A percentile compares a stretch with the other conserved stretches of the same genome.
These are phyloP conservation scores for Paratinospora sagittata DNA, from an alignment of 164 flowering plant species.

Conservation along the genomic window DNA sequence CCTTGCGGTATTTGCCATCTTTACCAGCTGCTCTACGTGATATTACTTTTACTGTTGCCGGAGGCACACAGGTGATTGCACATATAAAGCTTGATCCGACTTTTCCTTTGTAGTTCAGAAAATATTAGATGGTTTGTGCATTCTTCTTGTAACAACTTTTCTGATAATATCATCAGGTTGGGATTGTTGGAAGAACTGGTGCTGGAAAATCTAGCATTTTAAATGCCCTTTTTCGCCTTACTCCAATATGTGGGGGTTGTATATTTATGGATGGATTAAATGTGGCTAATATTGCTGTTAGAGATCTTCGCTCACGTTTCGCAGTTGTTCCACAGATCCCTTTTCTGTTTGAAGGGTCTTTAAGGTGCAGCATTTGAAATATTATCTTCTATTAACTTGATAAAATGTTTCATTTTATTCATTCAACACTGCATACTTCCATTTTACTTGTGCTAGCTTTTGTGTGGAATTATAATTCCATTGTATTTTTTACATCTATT, in stretches of 20 bases:
- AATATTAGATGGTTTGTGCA: not conserved
- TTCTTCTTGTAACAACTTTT: not conserved
- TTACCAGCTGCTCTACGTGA: conserved; percentile 62
- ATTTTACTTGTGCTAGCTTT: not conserved
- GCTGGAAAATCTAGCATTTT: conserved; percentile 96
- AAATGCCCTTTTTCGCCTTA: conserved; percentile 87
- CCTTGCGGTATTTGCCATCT: conserved; percentile 71
- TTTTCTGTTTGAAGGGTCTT: conserved; percentile 79
- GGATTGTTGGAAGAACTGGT: conserved; percentile 95
- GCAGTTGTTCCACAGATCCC: conserved; percentile 96
- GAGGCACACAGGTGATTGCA: conserved; percentile 58
- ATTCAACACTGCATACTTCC: not conserved
- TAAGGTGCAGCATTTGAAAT: conserved; percentile 38
- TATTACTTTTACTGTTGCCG: conserved; percentile 55
- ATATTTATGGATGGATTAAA: conserved; percentile 67
- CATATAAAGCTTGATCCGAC: not conserved
- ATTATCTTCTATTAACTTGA: not conserved
- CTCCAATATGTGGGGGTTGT: conserved; percentile 56
- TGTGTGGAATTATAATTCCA: not conserved
- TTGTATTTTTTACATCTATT: not conserved
- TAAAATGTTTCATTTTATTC: not conserved
- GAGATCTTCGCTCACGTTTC: conserved; percentile 72
- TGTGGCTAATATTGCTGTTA: conserved; percentile 45
- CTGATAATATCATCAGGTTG: conserved; percentile 50
- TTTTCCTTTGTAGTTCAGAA: not conserved